Evolutionary conservation across 306 rosid species (phyloP).

Genomic region (Psophocarpus tetragonolobus): DNA sequence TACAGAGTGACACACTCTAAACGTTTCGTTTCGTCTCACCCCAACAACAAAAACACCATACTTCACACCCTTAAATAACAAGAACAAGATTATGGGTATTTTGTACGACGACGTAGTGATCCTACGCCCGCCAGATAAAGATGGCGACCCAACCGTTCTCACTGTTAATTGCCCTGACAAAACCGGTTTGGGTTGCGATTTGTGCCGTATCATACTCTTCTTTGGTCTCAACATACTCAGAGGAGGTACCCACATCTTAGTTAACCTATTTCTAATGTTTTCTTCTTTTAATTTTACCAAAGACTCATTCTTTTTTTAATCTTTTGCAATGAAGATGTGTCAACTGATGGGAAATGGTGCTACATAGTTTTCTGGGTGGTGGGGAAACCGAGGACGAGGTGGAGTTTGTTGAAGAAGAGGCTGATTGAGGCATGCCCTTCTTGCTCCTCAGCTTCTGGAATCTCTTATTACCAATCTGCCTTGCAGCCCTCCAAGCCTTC

Average conservation of each 20-base stretch:
- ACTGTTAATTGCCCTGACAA: slow-evolving; percentile 97
- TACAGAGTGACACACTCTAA: not conserved
- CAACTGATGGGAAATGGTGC: slow-evolving; percentile 99
- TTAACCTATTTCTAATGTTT: not conserved
- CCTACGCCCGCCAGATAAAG: slow-evolving; percentile 60
- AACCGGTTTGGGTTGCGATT: slow-evolving; percentile 90
- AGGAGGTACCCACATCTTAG: slow-evolving; percentile 63
- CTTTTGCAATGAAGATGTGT: slow-evolving; percentile 60
- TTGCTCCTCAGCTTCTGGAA: slow-evolving; percentile 83
- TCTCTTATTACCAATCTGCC: slow-evolving; percentile 63
- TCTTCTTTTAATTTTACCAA: not conserved
- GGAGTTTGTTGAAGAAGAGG: slow-evolving; percentile 86
- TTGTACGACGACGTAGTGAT: slow-evolving; percentile 80
- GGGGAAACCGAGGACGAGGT: slow-evolving; percentile 72
- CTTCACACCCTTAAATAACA: too few species aligned
- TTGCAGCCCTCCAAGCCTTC: slow-evolving; percentile 72
- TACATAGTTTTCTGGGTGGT: slow-evolving; percentile 87
- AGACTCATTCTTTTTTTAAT: not conserved
- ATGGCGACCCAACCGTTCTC: slow-evolving; percentile 67
- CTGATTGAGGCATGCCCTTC: slow-evolving; percentile 81
- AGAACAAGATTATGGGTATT: slow-evolving; percentile 58
- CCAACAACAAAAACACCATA: too few species aligned
- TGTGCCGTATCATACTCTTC: slow-evolving; percentile 94
- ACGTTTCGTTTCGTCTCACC: not conserved
- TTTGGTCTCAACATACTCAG: slow-evolving; percentile 86